Percentiles rank a stretch among this genome's conserved stretches.
phyloP scores from a whole-genome alignment of 2,329 filamentous ascomycete genomes.

The Fusarium camptoceras region DNA sequence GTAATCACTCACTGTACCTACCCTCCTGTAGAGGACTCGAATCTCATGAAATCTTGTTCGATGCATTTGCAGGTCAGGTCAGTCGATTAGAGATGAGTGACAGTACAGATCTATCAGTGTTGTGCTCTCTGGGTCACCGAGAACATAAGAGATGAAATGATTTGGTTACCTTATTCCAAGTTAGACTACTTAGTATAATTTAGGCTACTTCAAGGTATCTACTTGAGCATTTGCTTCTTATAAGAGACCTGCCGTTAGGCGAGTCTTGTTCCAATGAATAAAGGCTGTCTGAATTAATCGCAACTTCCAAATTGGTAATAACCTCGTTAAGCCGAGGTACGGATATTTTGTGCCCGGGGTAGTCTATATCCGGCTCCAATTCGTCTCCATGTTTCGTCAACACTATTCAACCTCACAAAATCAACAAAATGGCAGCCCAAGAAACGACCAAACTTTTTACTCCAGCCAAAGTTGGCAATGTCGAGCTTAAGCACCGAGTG shows the following conservation, averaged over 20 bases:
- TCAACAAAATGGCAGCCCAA: slow-evolving; percentile 16
- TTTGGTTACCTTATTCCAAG: neutral
- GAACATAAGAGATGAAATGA: neutral
- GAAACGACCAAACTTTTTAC: slow-evolving; percentile 54
- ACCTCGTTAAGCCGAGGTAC: slow-evolving; percentile 13
- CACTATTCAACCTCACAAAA: neutral
- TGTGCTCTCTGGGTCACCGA: neutral
- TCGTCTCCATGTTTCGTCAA: neutral
- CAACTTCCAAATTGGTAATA: neutral
- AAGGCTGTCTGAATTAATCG: neutral
- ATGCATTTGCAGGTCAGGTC: fast-evolving
- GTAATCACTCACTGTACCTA: neutral
- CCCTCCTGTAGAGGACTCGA: neutral
- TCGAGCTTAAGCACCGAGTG: slow-evolving; percentile 57
- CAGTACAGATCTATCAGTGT: neutral
- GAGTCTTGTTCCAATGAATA: neutral
- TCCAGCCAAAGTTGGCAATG: slow-evolving; percentile 55
- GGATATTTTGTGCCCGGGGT: slow-evolving; percentile 1
- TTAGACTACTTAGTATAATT: neutral
- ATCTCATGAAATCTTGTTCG: neutral
- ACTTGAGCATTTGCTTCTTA: neutral
- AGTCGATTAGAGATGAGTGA: neutral
- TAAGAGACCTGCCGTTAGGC: neutral
- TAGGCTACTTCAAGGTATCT: neutral
- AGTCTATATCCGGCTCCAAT: neutral